These are phyloP conservation scores for Hirsutella minnesotensis DNA, from an alignment of 2,329 filamentous ascomycete genomes.

Conservation along the genomic window DNA sequence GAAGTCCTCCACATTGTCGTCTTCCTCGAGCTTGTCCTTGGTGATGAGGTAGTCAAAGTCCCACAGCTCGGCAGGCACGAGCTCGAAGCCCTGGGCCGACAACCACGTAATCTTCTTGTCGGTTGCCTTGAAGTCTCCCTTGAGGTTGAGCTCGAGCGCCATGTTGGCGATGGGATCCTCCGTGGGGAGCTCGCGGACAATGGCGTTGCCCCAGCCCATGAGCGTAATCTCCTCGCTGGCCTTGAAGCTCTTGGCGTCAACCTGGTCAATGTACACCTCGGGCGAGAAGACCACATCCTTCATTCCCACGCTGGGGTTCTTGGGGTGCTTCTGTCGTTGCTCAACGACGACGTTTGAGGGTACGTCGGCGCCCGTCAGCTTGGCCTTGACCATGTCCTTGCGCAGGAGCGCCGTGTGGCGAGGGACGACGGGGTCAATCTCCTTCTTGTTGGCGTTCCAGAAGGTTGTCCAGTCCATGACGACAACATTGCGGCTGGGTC, in stretches of 20 bases:
- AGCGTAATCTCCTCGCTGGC: slow-evolving; percentile 85
- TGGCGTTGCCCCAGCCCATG: slow-evolving; percentile 92
- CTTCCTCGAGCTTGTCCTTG: slow-evolving; percentile 86
- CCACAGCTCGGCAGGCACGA: slow-evolving; percentile 75
- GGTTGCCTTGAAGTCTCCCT: slow-evolving; percentile 88
- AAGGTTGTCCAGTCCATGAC: slow-evolving; percentile 73
- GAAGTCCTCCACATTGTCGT: slow-evolving; percentile 76
- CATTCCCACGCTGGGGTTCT: slow-evolving; percentile 72
- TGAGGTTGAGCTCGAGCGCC: slow-evolving; percentile 77
- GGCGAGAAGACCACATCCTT: slow-evolving; percentile 77
- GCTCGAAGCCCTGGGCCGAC: slow-evolving; percentile 59
- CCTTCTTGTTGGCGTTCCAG: slow-evolving; percentile 68
- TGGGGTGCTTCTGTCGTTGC: slow-evolving; percentile 77
- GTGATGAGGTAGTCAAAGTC: slow-evolving; percentile 93
- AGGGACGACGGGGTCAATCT: slow-evolving; percentile 66
- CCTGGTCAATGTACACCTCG: slow-evolving; percentile 73
- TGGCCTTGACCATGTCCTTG: slow-evolving; percentile 60
- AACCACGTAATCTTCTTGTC: slow-evolving; percentile 97
- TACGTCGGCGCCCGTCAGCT: slow-evolving; percentile 55
- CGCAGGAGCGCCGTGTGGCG: slow-evolving; percentile 63
- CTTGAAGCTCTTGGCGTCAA: slow-evolving; percentile 69
- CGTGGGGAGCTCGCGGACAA: slow-evolving; percentile 56
- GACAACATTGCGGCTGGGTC: slow-evolving; percentile 72
- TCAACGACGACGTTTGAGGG: slow-evolving; percentile 51
- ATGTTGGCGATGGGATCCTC: slow-evolving; percentile 53